Conservation (phyloP, 345 rosid genomes). For the Tarenaya hassleriana region DNA sequence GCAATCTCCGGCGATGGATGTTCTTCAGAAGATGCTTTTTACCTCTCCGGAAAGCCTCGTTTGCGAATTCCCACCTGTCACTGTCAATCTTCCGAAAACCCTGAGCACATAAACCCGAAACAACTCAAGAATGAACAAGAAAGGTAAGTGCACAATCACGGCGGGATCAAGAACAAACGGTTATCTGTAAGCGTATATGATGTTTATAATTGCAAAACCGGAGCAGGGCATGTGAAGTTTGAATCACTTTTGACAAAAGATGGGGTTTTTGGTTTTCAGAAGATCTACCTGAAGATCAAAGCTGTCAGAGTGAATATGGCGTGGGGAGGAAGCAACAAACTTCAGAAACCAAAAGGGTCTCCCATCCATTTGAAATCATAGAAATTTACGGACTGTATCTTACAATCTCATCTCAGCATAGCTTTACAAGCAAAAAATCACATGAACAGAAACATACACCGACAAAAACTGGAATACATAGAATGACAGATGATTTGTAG, state of each 20-base stretch:
- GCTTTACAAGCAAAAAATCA: conserved; percentile 6
- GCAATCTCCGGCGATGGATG: conserved; percentile 78
- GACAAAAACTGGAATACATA: not conserved
- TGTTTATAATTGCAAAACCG: not conserved
- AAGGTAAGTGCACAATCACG: conserved; percentile 3
- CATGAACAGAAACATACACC: not conserved
- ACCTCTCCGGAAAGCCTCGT: conserved; percentile 74
- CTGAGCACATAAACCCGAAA: conserved; percentile 39
- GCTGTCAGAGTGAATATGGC: conserved; percentile 1
- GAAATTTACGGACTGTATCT: conserved; percentile 2
- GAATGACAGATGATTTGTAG: not conserved
- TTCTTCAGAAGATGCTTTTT: conserved; percentile 74
- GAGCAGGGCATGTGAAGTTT: not conserved
- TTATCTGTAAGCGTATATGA: too few species aligned
- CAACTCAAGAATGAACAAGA: conserved; percentile 27
- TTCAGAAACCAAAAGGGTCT: not conserved
- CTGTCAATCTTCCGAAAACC: conserved; percentile 82
- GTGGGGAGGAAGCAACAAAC: not conserved
- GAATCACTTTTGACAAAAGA: too few species aligned
- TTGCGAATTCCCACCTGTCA: conserved; percentile 92
- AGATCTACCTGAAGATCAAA: not conserved
- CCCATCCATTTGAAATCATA: conserved; percentile 12
- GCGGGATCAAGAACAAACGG: conserved; percentile 12
- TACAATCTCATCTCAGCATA: conserved; percentile 7
- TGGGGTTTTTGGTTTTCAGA: not conserved